Base-by-base conservation (phyloP, 148 eudicot genomes). In the Polygonum maritimum region DNA sequence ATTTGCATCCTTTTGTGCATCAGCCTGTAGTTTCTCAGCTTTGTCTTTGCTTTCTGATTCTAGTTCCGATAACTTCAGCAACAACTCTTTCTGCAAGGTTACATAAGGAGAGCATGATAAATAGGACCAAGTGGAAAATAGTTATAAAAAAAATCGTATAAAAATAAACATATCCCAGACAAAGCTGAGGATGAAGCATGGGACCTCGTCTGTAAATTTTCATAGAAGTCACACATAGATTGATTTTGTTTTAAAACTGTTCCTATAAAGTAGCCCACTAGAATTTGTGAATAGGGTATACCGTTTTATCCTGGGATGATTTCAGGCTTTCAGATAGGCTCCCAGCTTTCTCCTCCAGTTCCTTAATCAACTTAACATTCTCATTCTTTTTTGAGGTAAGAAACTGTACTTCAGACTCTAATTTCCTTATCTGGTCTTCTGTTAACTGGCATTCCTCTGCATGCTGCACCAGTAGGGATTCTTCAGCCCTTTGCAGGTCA, bases 401-500 rank as follows among this genome's bases (percentile, higher is more conserved):
- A 76, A 72, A 79, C 77, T 87, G 88, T 71, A 65, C 81, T 84
- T 96, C 91, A 82, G 88, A 84, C 80, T 89, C 88, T 80, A 96
- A 79, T 52, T 76, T 85, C 71, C 82, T 80, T 54, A 89, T 86
- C 82, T 79, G 89, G 76, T 88, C 93, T 89, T 92, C 98, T 77
- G 91, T 83, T 84, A 88, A 78, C 54, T 82, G 91, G 77, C 92
- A 88, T 82, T 89, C 97, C 73, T 92, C 98, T 79, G 90, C 93
- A 81, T 92, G 99, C 86, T 92, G 94, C 75, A 86, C 91, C 89
- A 88, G 85, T 55, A 86, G 73, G 80, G 87, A 86, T 81, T 91
- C 94, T 77, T 87, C 94, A 70, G 78, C 89, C 77, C 74, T 86
- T 84, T 87, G 90, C 78, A 90, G 90, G 78, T 86, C 99, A 76